Evolutionary conservation across 768 basidiomycete genomes (phyloP), one percentile per base, ranked within the genome.

Genomic region (Candolleomyces aberdarensis): DNA sequence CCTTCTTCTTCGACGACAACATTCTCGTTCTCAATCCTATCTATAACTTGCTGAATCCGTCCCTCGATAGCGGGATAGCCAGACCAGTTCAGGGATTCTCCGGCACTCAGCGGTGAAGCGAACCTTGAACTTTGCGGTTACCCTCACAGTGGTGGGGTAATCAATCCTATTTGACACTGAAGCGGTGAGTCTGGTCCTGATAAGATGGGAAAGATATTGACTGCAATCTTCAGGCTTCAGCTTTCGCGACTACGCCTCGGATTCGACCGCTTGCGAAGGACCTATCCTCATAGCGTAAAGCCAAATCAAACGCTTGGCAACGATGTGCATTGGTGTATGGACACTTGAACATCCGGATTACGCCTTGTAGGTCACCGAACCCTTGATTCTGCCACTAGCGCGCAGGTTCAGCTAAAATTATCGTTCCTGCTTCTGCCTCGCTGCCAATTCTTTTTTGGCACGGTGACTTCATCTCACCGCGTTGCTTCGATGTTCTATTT

Each of bases 301-400:
- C 55, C n/a, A 17, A 49, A 32, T 19, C 50, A 7, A 9, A 26
- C 17, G 31, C 22, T 29, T 52, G 15, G 10, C 41, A 58, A 62
- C 66, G 49, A 93, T 93, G 92, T 94, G 92, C 70, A 83, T 93
- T 64, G 89, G 80, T 40, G 81, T 91, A 67, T 93, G 88, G 85
- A 82, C 89, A 57, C 78, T 92, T 3, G 83, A 89, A 54, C 87
- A 90, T 68, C 85, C 86, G 29, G 84, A 87, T 50, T 94, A 92
- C 69, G 85, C 91, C 10, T 80, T 94, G 92, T 92, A 74, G 75
- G 87, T 79, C 31, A 36, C 58, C n/a, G 22, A 41, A 59, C 32
- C 26, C 20, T 56, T 56, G 32, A 26, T 20, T 47, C 36, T n/a
- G 39, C 20, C 6, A 52, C 29, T 32, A 39, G 51, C 51, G 51